phyloP scores from a whole-genome alignment of 257 asterid species.

The Plantago elongata region DNA sequence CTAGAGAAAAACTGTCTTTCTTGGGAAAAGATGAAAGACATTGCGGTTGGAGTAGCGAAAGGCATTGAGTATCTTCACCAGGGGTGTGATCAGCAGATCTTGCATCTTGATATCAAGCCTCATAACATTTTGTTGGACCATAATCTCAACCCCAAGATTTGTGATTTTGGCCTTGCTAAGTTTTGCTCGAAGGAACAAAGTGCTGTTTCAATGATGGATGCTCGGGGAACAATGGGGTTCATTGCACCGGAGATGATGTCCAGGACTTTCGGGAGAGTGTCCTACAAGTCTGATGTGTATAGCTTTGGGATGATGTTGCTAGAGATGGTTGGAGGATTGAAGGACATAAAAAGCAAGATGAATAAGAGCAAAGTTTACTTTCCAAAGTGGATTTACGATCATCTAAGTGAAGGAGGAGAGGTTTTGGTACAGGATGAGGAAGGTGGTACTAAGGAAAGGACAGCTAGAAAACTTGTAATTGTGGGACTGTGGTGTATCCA shows the following conservation, averaged over 20 bases:
- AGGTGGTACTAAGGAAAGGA: constrained; percentile 6
- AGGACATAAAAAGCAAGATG: constrained; percentile 1
- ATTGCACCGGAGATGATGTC: constrained; percentile 33
- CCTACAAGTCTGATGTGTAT: constrained; percentile 25
- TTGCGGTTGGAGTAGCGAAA: constrained; percentile 30
- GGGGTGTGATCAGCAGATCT: constrained; percentile 34
- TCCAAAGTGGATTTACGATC: constrained; percentile 24
- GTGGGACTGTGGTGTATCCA: constrained; percentile 36
- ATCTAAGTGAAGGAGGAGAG: constrained; percentile 15
- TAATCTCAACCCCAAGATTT: constrained; percentile 29
- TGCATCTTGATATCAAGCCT: constrained; percentile 39
- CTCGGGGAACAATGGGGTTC: constrained; percentile 34
- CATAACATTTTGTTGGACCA: constrained; percentile 34
- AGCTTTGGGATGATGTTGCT: constrained; percentile 33
- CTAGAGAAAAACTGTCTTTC: constrained; percentile 13
- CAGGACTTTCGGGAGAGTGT: constrained; percentile 23
- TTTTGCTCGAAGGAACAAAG: constrained; percentile 29
- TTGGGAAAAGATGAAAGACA: constrained; percentile 20
- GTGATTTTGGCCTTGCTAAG: constrained; percentile 38
- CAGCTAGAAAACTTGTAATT: constrained; percentile 19
- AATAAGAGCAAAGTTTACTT: constrained; percentile 18
- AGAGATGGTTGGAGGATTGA: constrained; percentile 29
- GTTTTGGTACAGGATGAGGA: constrained; percentile 7
- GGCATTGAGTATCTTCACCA: constrained; percentile 37
- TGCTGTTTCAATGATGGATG: constrained; percentile 23